Conservation (phyloP, 1,284 basidiomycete species). For the Ustilago shanxiensis region DNA sequence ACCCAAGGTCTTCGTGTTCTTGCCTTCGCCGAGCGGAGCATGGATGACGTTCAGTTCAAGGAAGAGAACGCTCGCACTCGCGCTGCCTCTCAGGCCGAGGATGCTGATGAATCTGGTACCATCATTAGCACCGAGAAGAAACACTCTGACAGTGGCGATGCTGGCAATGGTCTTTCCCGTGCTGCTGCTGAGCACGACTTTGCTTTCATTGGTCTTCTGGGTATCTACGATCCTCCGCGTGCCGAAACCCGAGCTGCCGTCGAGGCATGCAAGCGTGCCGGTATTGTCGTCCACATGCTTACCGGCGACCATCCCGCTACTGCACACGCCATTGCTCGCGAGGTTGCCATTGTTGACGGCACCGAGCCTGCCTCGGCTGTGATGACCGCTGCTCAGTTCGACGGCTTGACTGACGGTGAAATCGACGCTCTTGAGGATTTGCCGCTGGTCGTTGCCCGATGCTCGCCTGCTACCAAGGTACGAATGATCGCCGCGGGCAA, state of each 20-base stretch:
- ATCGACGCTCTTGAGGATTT: constrained; percentile 57
- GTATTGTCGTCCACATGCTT: constrained; percentile 64
- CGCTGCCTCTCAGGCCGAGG: constrained; percentile 23
- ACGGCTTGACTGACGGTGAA: constrained; percentile 54
- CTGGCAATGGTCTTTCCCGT: constrained; percentile 42
- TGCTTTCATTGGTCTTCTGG: constrained; percentile 62
- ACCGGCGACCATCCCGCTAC: constrained; percentile 65
- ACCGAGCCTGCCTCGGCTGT: constrained; percentile 51
- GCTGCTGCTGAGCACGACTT: constrained; percentile 59
- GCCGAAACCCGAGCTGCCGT: constrained; percentile 63
- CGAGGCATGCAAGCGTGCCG: constrained; percentile 60
- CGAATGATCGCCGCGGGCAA: constrained; percentile 62
- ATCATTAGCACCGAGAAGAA: constrained; percentile 47
- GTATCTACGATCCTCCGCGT: constrained; percentile 64
- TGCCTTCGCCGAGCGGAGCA: constrained; percentile 61
- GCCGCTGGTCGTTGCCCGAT: constrained; percentile 62
- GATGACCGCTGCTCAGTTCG: constrained; percentile 61
- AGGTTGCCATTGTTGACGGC: constrained; percentile 60
- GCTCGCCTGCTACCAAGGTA: constrained; percentile 65
- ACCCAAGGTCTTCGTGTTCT: constrained; percentile 62
- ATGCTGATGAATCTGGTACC: constrained; percentile 33
- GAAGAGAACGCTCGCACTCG: constrained; percentile 48
- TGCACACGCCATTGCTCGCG: constrained; percentile 59
- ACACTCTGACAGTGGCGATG: constrained; percentile 7
- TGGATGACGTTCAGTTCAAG: constrained; percentile 38